Evolutionary conservation across 306 rosid species (phyloP), one percentile per base, ranked within the genome.

Genomic region (Cucurbita ficifolia): DNA sequence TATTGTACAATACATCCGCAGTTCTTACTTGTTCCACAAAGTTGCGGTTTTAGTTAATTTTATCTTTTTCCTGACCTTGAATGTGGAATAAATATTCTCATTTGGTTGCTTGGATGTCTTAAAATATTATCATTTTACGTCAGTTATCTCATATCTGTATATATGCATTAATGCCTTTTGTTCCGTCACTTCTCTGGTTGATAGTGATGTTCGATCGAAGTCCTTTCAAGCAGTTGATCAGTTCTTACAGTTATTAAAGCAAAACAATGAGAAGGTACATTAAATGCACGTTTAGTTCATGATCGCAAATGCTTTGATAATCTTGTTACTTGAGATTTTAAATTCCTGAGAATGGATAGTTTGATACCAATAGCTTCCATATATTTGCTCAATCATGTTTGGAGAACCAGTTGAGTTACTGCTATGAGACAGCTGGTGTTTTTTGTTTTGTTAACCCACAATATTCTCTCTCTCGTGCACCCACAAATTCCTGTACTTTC

Each of bases 201-300:
- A 78, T 85, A 94, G 97, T 74, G 99, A 94, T 83, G 97, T 94
- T 80, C 89, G 96, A 24, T 79, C 85, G 5, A 94, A 89, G 83
- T 96, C 97, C 77, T 91, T 94, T 85, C 96, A 94, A 88, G 96
- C 96, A 22, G 89, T 89, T 79, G 99, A 91, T 81, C 97, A 94
- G 65, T 94, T 94, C 88, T 74, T 94, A 83, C 96, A 78, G 79
- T 81, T 89, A 56, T 82, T 87, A 76, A 95, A 89, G 85, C 96
- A 91, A 64, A 75, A 84, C 80, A 81, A 91, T 51, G 96, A 95
- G 52, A 94, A 89, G 99, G 99, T 95, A 82, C 57, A 71, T 73
- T 75, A 35, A 81, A 65, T 45, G 72, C 52, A 22, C 52, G 13
- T 59, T 82, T 45, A 79, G 17, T 36, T 72, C 35, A 36, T 7